Base-by-base conservation (phyloP, 108 stramenopile genomes). In the Craspedostauros australis region DNA sequence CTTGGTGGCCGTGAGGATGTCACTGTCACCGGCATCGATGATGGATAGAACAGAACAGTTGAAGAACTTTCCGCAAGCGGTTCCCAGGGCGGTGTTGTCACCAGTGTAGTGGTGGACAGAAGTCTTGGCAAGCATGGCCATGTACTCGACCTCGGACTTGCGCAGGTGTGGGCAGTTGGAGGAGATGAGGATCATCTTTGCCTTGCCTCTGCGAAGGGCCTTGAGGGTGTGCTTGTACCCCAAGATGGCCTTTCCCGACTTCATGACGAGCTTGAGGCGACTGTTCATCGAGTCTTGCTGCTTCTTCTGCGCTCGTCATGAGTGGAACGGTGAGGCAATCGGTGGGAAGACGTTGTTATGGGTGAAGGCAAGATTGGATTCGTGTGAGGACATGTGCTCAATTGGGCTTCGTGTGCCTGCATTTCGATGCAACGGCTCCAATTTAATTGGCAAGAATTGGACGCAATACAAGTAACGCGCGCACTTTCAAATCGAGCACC, bases 181-280 rank as follows among this genome's bases (percentile, higher is more conserved):
- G 36, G 95, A 73, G 68, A 99, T 94, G 36, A 98, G 71, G 23
- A 99, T 76, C 79, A 99, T 71, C 77, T 98, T 98, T 46, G 95
- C 78, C 85, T 93, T 89, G 60, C 80, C 73, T 47, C 74, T 82
- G 47, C 98, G 95, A 24, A 99, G 88, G 20, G 71, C 38, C 88
- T 99, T 99, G 67, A 97, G 28, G 45, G 92, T 83, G 15, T 76
- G 54, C 84, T 96, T 98, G 95, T 96, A 96, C 40, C 98, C 98
- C 37, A 99, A 84, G 36, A 79, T 73, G 34, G 91, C 93, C 90
- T 96, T 96, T 28, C 98, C 98, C 5, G 92, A 94, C 74, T 96
- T 96, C 95, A 99, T 98, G 59, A 98, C 96, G 58, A 99, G 93
- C 92, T 98, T 96, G 40, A 99, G 77, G 34, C 94, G 86, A 57